Base-by-base conservation (phyloP, 345 rosid species). In the Aquilaria yunnanensis region DNA sequence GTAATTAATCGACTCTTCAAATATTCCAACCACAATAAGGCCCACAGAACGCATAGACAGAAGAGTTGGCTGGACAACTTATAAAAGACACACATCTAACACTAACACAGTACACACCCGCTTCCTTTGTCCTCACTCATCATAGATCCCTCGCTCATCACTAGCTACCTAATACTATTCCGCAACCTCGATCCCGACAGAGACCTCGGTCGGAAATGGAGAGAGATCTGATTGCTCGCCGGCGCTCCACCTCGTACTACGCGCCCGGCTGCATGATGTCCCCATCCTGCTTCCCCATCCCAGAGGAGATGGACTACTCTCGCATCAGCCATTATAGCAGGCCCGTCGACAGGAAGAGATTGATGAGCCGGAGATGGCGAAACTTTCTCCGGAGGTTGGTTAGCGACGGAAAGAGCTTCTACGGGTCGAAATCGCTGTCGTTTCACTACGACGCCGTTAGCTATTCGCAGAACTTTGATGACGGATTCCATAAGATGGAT, bases 361-460 rank as follows among this genome's bases (percentile, higher is more conserved):
- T 58, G 60, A 59, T 69, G 9, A 51, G 72, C 50, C 47, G 74
- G 54, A 76, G 65, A 61, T 84, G 90, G 83, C 61, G 82, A 59
- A 67, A 72, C 54, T 53, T 87, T 14, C 67, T 87, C 14, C 79
- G 80, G 68, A 78, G 77, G 69, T 43, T 85, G 29, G 77, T 77
- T 30, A 75, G 65, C 31, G 78, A 75, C 16, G 80, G 73, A 43
- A 80, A 61, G 73, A 74, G 54, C 72, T 29, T 69, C 2, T 69
- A 71, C 61, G 80, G 82, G 65, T 73, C 85, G 0, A 85, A 81
- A 51, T 85, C 77, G 8, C 62, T 81, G 61, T 75, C 92, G 32
- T 87, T 85, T 60, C 92, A 78, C 50, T 90, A 87, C 47, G 97
- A 90, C 45, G 90, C 83, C 41, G 82, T 82, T 61, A 90, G 97